Base-by-base conservation (phyloP, 192 early-diverging fungal species). In the Coemansia sp. region DNA sequence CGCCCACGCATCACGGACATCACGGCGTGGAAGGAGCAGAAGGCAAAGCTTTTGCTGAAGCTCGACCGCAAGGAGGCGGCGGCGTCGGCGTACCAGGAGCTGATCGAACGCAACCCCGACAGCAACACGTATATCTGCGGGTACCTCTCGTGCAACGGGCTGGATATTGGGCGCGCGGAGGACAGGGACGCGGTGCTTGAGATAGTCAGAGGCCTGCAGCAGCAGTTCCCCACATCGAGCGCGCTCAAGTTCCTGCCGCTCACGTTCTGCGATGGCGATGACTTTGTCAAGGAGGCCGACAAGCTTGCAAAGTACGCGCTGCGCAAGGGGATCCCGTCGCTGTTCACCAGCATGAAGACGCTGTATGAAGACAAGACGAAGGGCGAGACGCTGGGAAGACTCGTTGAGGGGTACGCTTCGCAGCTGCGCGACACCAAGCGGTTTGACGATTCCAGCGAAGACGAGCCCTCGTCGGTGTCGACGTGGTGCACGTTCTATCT, bases 401-500 rank as follows among this genome's bases (percentile, higher is more conserved):
- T 92, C n/a, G 84, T 92, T 16, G 76, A 88, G 57, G 86, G 85
- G 41, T 95, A 92, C 63, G 58, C 72, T 5, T 69, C 74, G 15
- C 81, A 84, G 54, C 61, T 81, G 37, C 65, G 73, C 56, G 74
- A 82, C 63, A 78, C 81, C 59, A 72, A 68, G 64, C 75, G 81
- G 26, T 56, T 83, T 48, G 78, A 70, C 56, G 83, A 89, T 23
- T 81, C 74, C 11, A 63, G 76, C 19, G 83, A 75, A 10, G 79
- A 85, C 42, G 92, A 98, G 66, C 88, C 91, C 11, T 89, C 92
- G 16, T 90, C 90, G 16, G 90, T 91, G 9, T 77, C 87, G 6
- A 85, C 95, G 41, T 99, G 97, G 97, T 89, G 92, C n/a, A 83
- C 88, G 32, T 94, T 93, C 74, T 99, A 93, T 73, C 84, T 97